Percentiles rank a stretch among this genome's conserved stretches.
phyloP scores from a whole-genome alignment of 805 yeast genomes.

The Lachancea thermotolerans region DNA sequence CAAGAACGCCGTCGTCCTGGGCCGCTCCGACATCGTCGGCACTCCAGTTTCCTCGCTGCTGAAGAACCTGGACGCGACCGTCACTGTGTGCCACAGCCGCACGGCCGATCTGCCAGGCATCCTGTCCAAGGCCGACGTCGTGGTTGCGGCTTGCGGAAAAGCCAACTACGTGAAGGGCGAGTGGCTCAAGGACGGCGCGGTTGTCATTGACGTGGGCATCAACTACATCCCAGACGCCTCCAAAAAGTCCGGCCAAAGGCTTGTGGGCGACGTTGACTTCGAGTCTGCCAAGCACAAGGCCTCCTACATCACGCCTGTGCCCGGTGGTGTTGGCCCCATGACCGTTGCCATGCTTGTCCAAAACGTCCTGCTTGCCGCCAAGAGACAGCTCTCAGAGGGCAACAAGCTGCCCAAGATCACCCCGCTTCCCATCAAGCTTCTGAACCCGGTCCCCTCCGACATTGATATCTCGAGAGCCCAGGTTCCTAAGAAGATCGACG shows the following conservation, averaged over 20 bases:
- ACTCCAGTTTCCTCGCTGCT: conserved; percentile 69
- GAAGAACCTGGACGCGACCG: conserved; percentile 67
- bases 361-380: conserved; percentile 77
- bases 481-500: conserved; percentile 72
- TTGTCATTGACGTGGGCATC: conserved; percentile 92
- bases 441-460: conserved; percentile 82
- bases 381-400: conserved; percentile 39
- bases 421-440: conserved; percentile 50
- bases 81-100: conserved; percentile 65
- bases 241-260: conserved; percentile 68
- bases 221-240: conserved; percentile 74
- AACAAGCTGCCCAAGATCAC: conserved; percentile 41
- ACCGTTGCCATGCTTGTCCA: conserved; percentile 92
- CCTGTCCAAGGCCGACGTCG: conserved; percentile 62
- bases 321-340: conserved; percentile 99
- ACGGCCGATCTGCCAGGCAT: conserved; percentile 47
- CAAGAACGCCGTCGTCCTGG: conserved; percentile 73
- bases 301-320: conserved; percentile 84
- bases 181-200: conserved; percentile 78
- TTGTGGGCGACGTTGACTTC: conserved; percentile 95
- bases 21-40: conserved; percentile 83
- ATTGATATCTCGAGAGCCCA: conserved; percentile 85
- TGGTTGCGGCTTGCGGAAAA: conserved; percentile 84
- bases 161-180: conserved; percentile 82
- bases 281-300: conserved; percentile 55